Base-by-base conservation (phyloP, 2,329 filamentous ascomycete species). In the Aspergillus ustus region DNA sequence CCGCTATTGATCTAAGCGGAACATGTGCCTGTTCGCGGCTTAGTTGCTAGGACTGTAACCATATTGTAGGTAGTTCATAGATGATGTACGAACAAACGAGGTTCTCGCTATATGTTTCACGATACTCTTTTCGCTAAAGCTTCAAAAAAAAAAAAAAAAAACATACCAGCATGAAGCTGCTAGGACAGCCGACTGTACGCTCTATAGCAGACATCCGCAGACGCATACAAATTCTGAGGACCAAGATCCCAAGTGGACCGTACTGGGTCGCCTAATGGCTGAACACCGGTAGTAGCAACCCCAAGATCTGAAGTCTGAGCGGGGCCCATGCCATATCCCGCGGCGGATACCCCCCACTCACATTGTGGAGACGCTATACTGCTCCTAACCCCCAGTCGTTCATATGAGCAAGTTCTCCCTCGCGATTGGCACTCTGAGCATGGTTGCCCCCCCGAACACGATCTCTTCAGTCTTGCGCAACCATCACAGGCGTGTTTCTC, bases 401-500 rank as follows among this genome's bases (percentile, higher is more conserved):
- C 61, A 29, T 72, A 73, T 9, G 67, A 69, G 52, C 72, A 74
- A 4, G 11, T 7, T 48, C 62, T 66, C 9, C 53, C 59, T 29
- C 69, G 64, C 17, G 67, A 62, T 20, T 25, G 55, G 50, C 70
- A 74, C 45, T 72, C 70, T 1, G 61, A 50, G 25, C 70, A 73
- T 2, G 70, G 70, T 5, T 50, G 43, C 13, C 66, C 60, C 7
- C 69, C 70, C 29, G 61, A 68, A 45, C 71, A 73, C 15, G 68
- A 70, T 40, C 71, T 72, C 56, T 70, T 69, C 4, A 72, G 63
- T 44, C 54, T 65, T 4, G 70, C 70, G 52, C 70, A 74, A 31
- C 65, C 67, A 59, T 73, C 71, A 59, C 71, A 74, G n/a, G 71
- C 71, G 31, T 69, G 66, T 43, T 68, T 71, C 43, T 69, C 67